Base-by-base conservation (phyloP, 345 rosid genomes). In the Ceriops decandra region DNA sequence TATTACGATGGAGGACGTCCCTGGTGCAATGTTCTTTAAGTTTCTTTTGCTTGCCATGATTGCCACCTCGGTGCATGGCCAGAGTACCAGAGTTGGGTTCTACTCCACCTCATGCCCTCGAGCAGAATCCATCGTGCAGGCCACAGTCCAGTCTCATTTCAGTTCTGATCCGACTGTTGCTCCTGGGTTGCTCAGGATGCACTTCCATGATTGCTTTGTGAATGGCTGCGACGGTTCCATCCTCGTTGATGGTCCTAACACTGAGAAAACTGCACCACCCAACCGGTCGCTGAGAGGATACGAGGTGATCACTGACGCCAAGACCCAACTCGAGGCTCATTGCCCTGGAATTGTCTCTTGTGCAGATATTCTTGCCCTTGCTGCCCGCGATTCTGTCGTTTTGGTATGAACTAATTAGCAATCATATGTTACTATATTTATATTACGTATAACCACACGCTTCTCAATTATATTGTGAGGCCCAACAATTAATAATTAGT, bases 181-280 rank as follows among this genome's bases (percentile, higher is more conserved):
- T 11, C 84, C 89, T 4, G 82, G 85, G 0, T 38, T 83, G 51
- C 77, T 85, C 32, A 80, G 85, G 57, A 85, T 85, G 89, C 84
- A 79, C 46, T 85, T 83, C 76, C 89, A 85, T 58, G 89, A 85
- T 64, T 83, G 85, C 68, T 85, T 83, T 27, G 83, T 85, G 47
- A 69, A 64, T 2, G 89, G 87, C 28, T 83, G 85, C 4, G 85
- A 85, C 53, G 89, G 70, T 38, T 85, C 87, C 10, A 51, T 83
- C 54, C 87, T 83, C 68, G 60, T 80, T 5, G 77, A 70, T 10
- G 87, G 89, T 0, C 17, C 84, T 10, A 67, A 63, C 59, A 67
- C 89, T 5, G 87, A 85, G 67, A 82, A 69, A 76, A 83, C 87
- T 0, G 85, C 87, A 0, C 54, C 31, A 0, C 87, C 87, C 0